These are phyloP conservation scores for Leavenworthia alabamica DNA, from an alignment of 345 rosid genomes.

Conservation along the genomic window DNA sequence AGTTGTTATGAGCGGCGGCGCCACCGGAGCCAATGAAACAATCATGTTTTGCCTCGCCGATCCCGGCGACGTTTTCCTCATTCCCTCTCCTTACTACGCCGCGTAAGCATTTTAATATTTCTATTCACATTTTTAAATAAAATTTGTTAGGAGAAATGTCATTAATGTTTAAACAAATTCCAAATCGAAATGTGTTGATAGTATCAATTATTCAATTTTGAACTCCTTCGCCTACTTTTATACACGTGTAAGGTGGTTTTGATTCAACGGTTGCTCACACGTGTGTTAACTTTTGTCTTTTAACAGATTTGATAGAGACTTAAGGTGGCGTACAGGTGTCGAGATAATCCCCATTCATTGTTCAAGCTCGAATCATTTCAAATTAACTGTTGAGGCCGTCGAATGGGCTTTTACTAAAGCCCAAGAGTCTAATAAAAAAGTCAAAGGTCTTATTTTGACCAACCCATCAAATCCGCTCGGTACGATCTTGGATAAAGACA, in stretches of 20 bases:
- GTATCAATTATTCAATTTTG: slow-evolving; percentile 21
- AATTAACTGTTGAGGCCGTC: slow-evolving; percentile 42
- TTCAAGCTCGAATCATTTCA: slow-evolving; percentile 61
- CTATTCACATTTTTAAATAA: background rate
- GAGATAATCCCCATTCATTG: slow-evolving; percentile 55
- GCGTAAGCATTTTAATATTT: slow-evolving; percentile 39
- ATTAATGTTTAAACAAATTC: slow-evolving; percentile 18
- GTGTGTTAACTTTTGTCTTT: background rate
- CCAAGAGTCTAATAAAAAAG: slow-evolving; percentile 35
- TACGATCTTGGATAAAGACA: slow-evolving; percentile 45
- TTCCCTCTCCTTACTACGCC: slow-evolving; percentile 76
- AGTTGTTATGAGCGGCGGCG: slow-evolving; percentile 81
- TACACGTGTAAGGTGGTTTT: slow-evolving; percentile 20
- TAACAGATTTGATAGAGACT: slow-evolving; percentile 70
- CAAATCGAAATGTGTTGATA: slow-evolving; percentile 23
- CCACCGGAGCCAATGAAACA: slow-evolving; percentile 80
- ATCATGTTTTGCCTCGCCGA: slow-evolving; percentile 81
- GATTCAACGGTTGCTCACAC: background rate
- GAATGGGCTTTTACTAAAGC: slow-evolving; percentile 56
- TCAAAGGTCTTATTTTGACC: slow-evolving; percentile 68
- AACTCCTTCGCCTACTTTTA: background rate
- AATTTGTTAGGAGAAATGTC: background rate
- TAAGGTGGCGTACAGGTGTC: slow-evolving; percentile 80
- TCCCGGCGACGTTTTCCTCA: slow-evolving; percentile 76
- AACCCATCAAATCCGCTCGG: slow-evolving; percentile 94